Base-by-base conservation (phyloP, 139 green algal genomes). In the Chlorella sorokiniana region DNA sequence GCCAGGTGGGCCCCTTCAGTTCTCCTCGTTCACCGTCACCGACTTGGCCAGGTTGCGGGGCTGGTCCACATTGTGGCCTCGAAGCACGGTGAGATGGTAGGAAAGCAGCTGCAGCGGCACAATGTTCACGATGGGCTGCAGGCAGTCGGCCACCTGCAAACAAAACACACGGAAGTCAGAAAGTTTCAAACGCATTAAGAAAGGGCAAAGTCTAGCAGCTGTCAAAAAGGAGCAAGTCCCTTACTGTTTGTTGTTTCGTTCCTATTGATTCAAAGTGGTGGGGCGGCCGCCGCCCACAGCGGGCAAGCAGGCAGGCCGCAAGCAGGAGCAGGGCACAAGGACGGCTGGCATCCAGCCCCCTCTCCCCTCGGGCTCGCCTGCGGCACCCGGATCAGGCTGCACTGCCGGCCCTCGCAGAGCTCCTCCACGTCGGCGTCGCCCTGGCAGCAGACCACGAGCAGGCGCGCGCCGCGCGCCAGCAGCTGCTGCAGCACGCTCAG, bases 101-200 rank as follows among this genome's bases (percentile, higher is more conserved):
- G 81, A 85, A 64, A 99, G 90, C 68, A 99, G 91, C 91, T 99
- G 96, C 76, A 99, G 87, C 27, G 95, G 95, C 10, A 99, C 85
- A 75, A 98, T 97, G 90, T 99, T 99, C n/a, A 98, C 83, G 31
- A 99, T 87, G 1, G 92, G 85, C 89, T 99, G 96, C 68, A 99
- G 78, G 20, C 89, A 91, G 54, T 98, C 93, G 56, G 93, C 90
- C 25, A 81, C 63, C 25, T 35, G 59, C 5, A 75, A n/a, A n/a
- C n/a, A n/a, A n/a, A n/a, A n/a, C n/a, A n/a, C n/a, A n/a, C n/a
- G n/a, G n/a, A n/a, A n/a, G n/a, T n/a, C n/a, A n/a, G n/a, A n/a
- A n/a, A n/a, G n/a, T n/a, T n/a, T n/a, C n/a, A n/a, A n/a, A n/a
- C n/a, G n/a, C n/a, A n/a, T n/a, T n/a, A n/a, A n/a, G n/a, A n/a